Base-by-base conservation (phyloP, 371 early-diverging fungal genomes). In the Lichtheimia hyalospora region DNA sequence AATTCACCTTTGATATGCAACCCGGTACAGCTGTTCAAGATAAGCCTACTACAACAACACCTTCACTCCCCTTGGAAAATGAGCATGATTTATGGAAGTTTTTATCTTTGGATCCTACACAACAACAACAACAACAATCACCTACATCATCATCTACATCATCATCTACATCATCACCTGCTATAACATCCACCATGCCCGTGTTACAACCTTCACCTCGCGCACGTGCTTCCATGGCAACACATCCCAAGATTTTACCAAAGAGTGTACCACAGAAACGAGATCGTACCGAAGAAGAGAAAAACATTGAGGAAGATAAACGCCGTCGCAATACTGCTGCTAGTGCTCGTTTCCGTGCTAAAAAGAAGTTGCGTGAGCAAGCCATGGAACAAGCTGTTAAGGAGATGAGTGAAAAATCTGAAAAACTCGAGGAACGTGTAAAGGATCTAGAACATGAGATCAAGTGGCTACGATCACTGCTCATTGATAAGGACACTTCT, bases 271-370 rank as follows among this genome's bases (percentile, higher is more conserved):
- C 34, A 34, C 34, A 10, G 10, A 34, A 34, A 34, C 34, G 34
- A 8, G 34, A 34, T 34, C n/a, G 39, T 39, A n/a, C 58, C 13
- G 24, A 57, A 34, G 56, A 55, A 13, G 40, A 40, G 5, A 40
- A 53, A 12, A 40, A 20, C 2, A 18, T 53, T 20, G 55, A 64
- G 5, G 65, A 60, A 52, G 95, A 93, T 69, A 94, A 94, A 71
- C 85, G 96, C 41, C 77, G 87, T 21, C 80, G 95, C 14, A 96
- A 96, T 81, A 96, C 95, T 0, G 92, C 89, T 1, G 96, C 96
- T 0, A 91, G 92, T 1, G 95, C 95, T 1, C 82, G 96, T 21
- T 96, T 96, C 82, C 86, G 96, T 3, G 81, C 91, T 20, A 92
- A 92, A 83, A 96, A 95, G 69, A 91, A 92, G 63, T 62, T 82